These are phyloP conservation scores for Amanita rubescens DNA, from an alignment of 768 basidiomycete species.

Conservation along the genomic window DNA sequence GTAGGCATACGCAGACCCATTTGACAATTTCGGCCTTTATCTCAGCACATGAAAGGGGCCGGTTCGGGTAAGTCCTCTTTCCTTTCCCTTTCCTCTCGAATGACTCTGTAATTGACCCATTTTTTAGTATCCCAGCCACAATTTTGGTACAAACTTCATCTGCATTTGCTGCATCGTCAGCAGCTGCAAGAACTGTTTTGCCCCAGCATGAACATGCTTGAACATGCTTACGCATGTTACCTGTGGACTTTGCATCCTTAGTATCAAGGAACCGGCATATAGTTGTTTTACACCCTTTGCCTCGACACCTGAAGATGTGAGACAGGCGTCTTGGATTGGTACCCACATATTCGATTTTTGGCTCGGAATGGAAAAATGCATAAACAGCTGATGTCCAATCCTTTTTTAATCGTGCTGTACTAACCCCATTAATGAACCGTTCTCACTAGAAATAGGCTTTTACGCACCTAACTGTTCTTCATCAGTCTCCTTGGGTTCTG, in stretches of 20 bases:
- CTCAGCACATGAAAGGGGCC: background rate
- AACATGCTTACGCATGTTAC: slow-evolving; percentile 22
- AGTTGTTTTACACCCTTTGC: slow-evolving; percentile 10
- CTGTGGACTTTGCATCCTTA: slow-evolving; percentile 17
- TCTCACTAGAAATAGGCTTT: background rate
- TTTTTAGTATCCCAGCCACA: background rate
- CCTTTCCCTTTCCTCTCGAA: slow-evolving; percentile 20
- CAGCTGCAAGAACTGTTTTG: slow-evolving; percentile 15
- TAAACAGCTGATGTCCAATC: slow-evolving; percentile 1
- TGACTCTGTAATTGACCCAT: background rate
- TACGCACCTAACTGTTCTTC: too few species aligned
- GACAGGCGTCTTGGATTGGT: slow-evolving; percentile 8
- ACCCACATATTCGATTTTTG: slow-evolving; percentile 1
- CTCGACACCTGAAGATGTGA: slow-evolving; percentile 19
- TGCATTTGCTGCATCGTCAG: slow-evolving; percentile 9
- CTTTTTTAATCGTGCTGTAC: background rate
- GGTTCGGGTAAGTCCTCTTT: slow-evolving; percentile 7
- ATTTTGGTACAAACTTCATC: background rate
- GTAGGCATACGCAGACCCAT: slow-evolving; percentile 3
- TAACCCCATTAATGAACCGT: background rate
- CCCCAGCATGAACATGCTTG: slow-evolving; percentile 20
- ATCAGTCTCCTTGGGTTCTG: too few species aligned
- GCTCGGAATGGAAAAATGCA: slow-evolving; percentile 1
- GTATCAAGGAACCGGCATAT: slow-evolving; percentile 17
- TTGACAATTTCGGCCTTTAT: slow-evolving; percentile 8